Conservation (phyloP, 2,329 filamentous ascomycete species). For the Pyricularia pennisetigena region DNA sequence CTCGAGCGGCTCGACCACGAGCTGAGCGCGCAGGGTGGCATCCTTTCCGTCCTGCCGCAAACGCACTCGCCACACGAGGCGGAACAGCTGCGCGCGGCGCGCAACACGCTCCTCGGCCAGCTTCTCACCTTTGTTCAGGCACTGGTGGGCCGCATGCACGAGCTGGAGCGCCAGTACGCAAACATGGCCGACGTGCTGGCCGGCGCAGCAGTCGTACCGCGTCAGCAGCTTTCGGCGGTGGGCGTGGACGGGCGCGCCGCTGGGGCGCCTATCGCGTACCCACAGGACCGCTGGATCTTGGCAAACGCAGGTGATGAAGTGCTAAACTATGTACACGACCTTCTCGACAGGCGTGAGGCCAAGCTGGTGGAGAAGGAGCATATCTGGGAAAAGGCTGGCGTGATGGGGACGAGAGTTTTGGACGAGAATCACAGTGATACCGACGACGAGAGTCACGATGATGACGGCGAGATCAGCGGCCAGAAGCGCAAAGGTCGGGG, state of each 20-base stretch:
- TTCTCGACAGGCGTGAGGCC: slow-evolving; percentile 36
- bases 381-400: slow-evolving; percentile 24
- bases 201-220: slow-evolving; percentile 37
- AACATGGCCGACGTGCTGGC: slow-evolving; percentile 39
- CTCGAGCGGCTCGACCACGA: slow-evolving; percentile 52
- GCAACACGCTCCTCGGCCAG: slow-evolving; percentile 45
- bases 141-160: slow-evolving; percentile 43
- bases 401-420: slow-evolving; percentile 29
- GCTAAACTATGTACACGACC: slow-evolving; percentile 31
- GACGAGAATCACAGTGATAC: slow-evolving; percentile 7
- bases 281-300: slow-evolving; percentile 46
- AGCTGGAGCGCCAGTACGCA: slow-evolving; percentile 43
- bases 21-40: slow-evolving; percentile 42
- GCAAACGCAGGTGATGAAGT: slow-evolving; percentile 44
- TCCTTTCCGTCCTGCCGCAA: slow-evolving; percentile 43
- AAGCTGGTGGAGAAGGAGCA: slow-evolving; percentile 23
- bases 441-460: background rate
- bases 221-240: slow-evolving; percentile 39
- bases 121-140: slow-evolving; percentile 44
- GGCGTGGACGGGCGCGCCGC: slow-evolving; percentile 39
- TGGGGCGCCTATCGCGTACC: slow-evolving; percentile 42
- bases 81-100: slow-evolving; percentile 26
- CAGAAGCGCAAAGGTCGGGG: slow-evolving; percentile 20
- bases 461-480: slow-evolving; percentile 13
- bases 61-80: slow-evolving; percentile 22